phyloP scores from a whole-genome alignment of 768 basidiomycete species.

The Gymnopilus dilepis region DNA sequence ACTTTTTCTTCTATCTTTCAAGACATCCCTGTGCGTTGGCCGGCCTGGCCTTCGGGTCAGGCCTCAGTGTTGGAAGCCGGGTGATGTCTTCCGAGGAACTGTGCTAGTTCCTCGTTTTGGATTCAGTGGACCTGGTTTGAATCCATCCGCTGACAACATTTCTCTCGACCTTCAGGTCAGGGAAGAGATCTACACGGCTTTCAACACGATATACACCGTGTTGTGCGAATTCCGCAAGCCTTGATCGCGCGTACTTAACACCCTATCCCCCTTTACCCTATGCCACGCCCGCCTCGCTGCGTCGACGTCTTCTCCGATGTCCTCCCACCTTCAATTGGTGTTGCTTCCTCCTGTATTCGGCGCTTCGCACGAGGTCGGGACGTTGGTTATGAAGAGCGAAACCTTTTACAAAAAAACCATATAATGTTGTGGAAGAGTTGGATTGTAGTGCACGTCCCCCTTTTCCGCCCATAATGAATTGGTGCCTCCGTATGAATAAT shows the following conservation, averaged over 20 bases:
- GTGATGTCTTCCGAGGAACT: conserved; percentile 25
- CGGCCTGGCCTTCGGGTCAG: conserved; percentile 16
- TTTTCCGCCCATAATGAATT: conserved; percentile 31
- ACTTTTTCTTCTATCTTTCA: conserved; percentile 28
- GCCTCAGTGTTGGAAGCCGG: conserved; percentile 17
- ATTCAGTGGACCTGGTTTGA: conserved; percentile 49
- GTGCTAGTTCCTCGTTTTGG: conserved; percentile 23
- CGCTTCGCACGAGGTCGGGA: conserved; percentile 25
- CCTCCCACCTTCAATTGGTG: conserved; percentile 16
- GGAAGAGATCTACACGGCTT: conserved; percentile 99
- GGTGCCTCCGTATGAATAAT: conserved; percentile 27
- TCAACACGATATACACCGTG: conserved; percentile 99
- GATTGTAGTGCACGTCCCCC: conserved; percentile 55
- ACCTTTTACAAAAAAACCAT: conserved; percentile 24
- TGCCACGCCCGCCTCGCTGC: conserved; percentile 23
- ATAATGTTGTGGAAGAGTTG: conserved; percentile 38
- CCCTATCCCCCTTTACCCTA: conserved; percentile 23
- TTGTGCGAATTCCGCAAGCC: conserved; percentile 94
- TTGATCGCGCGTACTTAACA: conserved; percentile 42
- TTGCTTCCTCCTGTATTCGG: conserved; percentile 18
- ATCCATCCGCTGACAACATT: conserved; percentile 53
- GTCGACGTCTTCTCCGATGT: conserved; percentile 10
- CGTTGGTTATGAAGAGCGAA: conserved; percentile 25
- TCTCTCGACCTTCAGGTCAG: conserved; percentile 70
- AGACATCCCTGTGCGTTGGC: conserved; percentile 25